Percentiles rank a stretch among this genome's conserved stretches.
Evolutionary conservation across 2,329 filamentous ascomycete genomes (phyloP).

Genomic region (Xylaria sp.): DNA sequence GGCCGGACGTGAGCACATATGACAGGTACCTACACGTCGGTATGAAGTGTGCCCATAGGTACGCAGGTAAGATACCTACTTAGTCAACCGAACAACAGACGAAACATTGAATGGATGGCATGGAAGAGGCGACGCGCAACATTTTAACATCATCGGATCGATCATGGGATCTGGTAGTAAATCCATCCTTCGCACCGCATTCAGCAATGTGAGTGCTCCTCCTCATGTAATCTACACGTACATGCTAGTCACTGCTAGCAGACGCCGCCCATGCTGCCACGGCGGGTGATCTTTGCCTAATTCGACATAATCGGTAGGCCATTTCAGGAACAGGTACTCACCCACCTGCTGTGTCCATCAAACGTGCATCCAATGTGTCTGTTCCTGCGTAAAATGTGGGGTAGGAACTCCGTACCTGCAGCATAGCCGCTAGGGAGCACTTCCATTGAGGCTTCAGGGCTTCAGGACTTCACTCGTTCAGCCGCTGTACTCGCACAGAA

Average conservation of each 20-base stretch:
- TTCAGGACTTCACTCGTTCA: too few relatives aligned
- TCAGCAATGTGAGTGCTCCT: neutral
- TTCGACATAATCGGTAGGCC: neutral
- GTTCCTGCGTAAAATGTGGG: neutral
- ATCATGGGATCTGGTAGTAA: neutral
- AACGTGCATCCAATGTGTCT: neutral
- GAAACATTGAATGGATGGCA: too few relatives aligned
- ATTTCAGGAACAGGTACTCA: neutral
- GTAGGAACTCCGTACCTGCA: neutral
- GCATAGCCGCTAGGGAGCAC: neutral
- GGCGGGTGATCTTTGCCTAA: neutral
- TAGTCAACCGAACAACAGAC: neutral
- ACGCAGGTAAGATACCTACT: neutral
- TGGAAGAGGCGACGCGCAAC: too few relatives aligned
- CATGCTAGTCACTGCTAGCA: neutral
- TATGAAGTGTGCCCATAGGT: neutral
- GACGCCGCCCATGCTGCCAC: neutral
- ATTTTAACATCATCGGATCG: too few relatives aligned
- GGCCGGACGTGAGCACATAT: too few relatives aligned
- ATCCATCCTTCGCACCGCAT: neutral
- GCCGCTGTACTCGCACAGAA: too few relatives aligned
- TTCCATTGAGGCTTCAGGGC: too few relatives aligned
- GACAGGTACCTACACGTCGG: constrained; percentile 7
- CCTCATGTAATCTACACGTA: too few relatives aligned
- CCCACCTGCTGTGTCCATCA: too few relatives aligned